Evolutionary conservation across 176 grass and related monocot genomes (phyloP), one percentile per base, ranked within the genome.

Genomic region (Pontederia crassipes): DNA sequence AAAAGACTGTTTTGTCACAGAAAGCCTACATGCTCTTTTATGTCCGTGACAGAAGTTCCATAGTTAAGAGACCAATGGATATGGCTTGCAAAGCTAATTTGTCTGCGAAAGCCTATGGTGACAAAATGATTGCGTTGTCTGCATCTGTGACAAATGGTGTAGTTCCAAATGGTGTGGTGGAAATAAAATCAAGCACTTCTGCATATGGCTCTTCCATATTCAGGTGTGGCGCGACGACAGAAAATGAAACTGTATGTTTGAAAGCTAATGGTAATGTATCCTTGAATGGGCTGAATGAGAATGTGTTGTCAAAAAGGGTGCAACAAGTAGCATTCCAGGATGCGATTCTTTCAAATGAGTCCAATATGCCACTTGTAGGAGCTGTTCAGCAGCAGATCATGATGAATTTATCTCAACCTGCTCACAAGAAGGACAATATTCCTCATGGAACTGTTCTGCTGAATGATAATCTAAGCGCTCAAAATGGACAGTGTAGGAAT

Each of bases 1-100:
- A 97, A 65, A 78, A 83, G 53, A 81, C 83, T 50, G 93, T 92
- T 66, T 64, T 97, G 76, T 69, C 57, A 55, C 93, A 97, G 57
- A 88, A 97, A 74, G 93, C 93, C 6, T 97, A 88, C 59, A 97
- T 97, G 81, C 62, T 97, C 70, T 97, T 97, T 83, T 97, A 97
- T 83, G 87, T 97, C 53, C 81, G 87, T 68, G 81, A 91, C 71
- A 97, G 74, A 79, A 65, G 59, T 67, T 69, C 67, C 14, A 50
- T 18, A 14, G 17, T 85, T 12, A 69, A 81, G 45, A 81, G 72
- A 32, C 54, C 78, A 35, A 35, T 66, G 16, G 59, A 72, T 62
- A 28, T 18, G 46, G 40, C 4, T 0, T 2, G 8, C 76, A 82
- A 80, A 74, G 77, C 63, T 52, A 91, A 46, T 62, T 18, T 6